Evolutionary conservation across 768 basidiomycete genomes (phyloP).

Genomic region (Agrocybe praecox): DNA sequence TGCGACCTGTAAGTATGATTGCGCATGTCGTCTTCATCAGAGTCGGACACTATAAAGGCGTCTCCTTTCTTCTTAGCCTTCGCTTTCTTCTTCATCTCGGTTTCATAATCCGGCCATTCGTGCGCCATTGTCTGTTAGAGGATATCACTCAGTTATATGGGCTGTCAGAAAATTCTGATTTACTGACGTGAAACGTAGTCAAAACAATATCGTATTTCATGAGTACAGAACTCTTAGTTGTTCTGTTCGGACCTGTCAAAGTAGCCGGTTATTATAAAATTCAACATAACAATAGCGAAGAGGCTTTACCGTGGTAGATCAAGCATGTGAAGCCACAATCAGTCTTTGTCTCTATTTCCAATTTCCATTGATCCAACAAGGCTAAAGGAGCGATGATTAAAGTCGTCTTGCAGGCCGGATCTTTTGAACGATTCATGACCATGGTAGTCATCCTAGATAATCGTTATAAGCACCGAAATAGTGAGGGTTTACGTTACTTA

Average conservation of each 20-base stretch:
- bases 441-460: conserved; percentile 58
- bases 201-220: conserved; percentile 62
- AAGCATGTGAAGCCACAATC: conserved; percentile 47
- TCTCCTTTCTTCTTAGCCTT: conserved; percentile 37
- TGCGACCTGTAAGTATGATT: conserved; percentile 21
- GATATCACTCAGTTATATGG: not conserved
- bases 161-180: not conserved
- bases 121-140: conserved; percentile 49
- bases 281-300: not conserved
- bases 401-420: conserved; percentile 59
- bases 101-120: conserved; percentile 62
- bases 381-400: conserved; percentile 70
- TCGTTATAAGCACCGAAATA: conserved; percentile 3
- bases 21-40: conserved; percentile 32
- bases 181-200: conserved; percentile 49
- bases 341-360: conserved; percentile 61
- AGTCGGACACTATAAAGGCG: conserved; percentile 37
- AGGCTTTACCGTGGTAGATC: conserved; percentile 60
- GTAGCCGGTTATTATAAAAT: not conserved
- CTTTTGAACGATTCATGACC: conserved; percentile 50
- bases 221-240: conserved; percentile 48
- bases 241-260: conserved; percentile 43
- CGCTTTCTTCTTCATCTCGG: conserved; percentile 46
- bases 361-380: conserved; percentile 67
- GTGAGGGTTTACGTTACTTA: conserved; percentile 16